These are phyloP conservation scores for Asterionellopsis glacialis DNA, from an alignment of 108 stramenopile species.

Conservation along the genomic window DNA sequence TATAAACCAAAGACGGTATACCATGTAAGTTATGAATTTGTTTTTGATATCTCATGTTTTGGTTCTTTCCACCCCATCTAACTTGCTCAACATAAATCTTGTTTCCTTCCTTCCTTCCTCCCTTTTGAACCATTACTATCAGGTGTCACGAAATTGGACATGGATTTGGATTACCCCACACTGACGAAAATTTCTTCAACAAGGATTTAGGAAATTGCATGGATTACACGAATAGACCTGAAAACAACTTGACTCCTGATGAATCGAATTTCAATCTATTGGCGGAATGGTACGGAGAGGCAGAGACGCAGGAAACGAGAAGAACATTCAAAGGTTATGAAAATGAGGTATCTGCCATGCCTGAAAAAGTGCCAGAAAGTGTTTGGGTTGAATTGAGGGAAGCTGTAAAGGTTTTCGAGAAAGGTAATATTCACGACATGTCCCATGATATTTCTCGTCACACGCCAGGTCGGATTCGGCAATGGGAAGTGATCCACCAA, in stretches of 20 bases:
- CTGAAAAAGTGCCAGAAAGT: no score
- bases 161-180: slow-evolving; percentile 77
- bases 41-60: slow-evolving; percentile 8
- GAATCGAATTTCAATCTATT: slow-evolving; percentile 52
- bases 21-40: slow-evolving; percentile 53
- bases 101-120: neutral
- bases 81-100: neutral
- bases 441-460: no score
- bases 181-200: slow-evolving; percentile 78
- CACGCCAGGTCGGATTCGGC: no score
- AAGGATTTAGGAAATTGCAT: slow-evolving; percentile 80
- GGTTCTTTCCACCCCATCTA: no score
- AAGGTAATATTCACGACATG: no score
- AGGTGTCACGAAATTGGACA: slow-evolving; percentile 45
- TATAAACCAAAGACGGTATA: slow-evolving; percentile 55
- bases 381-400: no score
- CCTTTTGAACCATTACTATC: neutral
- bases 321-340: no score
- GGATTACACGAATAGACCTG: slow-evolving; percentile 69
- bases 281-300: slow-evolving; percentile 61
- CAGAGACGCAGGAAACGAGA: no score
- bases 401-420: no score
- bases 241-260: slow-evolving; percentile 59
- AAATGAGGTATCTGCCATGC: no score
- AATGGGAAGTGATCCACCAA: no score